phyloP scores from a whole-genome alignment of 345 rosid genomes.

The Aethionema arabicum region DNA sequence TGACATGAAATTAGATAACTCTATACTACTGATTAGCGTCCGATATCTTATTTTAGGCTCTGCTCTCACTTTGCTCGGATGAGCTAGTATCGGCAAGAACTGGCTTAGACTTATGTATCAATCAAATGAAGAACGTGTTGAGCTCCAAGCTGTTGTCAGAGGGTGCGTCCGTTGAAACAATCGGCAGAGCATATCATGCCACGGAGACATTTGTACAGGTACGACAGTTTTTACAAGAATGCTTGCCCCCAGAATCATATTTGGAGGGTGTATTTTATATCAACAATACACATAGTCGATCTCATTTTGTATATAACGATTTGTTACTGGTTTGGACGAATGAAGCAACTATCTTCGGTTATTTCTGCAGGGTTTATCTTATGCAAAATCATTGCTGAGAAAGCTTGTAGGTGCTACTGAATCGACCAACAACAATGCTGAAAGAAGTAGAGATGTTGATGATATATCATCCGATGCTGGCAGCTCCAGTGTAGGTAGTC shows the following conservation, averaged over 20 bases:
- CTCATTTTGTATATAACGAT: constrained; percentile 11
- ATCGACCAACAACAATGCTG: constrained; percentile 47
- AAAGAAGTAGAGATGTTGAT: constrained; percentile 75
- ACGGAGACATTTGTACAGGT: constrained; percentile 96
- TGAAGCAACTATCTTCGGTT: constrained; percentile 22
- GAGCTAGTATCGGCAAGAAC: constrained; percentile 83
- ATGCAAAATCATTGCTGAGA: constrained; percentile 76
- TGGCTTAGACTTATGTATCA: constrained; percentile 76
- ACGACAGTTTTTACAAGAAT: constrained; percentile 14
- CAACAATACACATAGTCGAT: constrained; percentile 9
- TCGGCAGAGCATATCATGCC: constrained; percentile 89
- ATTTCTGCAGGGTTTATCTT: constrained; percentile 69
- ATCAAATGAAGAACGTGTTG: constrained; percentile 80
- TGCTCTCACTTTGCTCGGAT: constrained; percentile 87
- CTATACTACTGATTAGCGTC: not conserved
- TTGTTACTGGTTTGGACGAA: constrained; percentile 13
- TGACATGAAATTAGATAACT: constrained; percentile 16
- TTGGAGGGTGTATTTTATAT: constrained; percentile 15
- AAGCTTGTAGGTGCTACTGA: constrained; percentile 72
- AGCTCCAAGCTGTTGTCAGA: constrained; percentile 81
- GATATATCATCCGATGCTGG: constrained; percentile 93
- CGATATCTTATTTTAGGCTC: constrained; percentile 58
- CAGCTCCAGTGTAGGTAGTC: constrained; percentile 85
- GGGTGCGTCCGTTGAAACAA: constrained; percentile 83
- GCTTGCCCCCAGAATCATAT: not conserved